Evolutionary conservation across 345 rosid genomes (phyloP), one percentile per base, ranked within the genome.

Genomic region (Trapa bicornis): DNA sequence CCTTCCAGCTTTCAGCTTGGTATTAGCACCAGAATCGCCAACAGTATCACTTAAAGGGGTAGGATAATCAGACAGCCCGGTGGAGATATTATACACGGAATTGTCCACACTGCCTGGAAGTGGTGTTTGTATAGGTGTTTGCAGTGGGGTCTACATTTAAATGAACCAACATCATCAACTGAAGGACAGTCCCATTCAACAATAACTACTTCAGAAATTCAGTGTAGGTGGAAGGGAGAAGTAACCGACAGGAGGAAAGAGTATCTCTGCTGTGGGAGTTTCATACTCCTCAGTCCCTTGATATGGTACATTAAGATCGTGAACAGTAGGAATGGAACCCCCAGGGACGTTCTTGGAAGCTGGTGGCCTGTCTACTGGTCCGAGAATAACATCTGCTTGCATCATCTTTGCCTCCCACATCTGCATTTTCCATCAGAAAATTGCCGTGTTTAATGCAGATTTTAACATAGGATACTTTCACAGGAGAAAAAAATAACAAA

Each of bases 201-300:
- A n/a, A 11, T 10, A 47, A 42, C 4, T 47, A 33, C 29, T 45
- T 10, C 43, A 56, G 65, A 62, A 43, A 22, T 22, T 22, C n/a
- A 67, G 29, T 22, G 29, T 54, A 35, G 43, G 22, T 65, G 42
- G 16, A 56, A 47, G 39, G 36, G 65, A 66, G 53, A 53, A 43
- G 15, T 7, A 15, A 78, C 77, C 77, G 36, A 94, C 99, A 12
- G 97, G 96, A 72, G 99, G 96, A 64, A 91, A 91, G 57, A 91
- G 93, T 70, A 95, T 86, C 65, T 91, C 99, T 68, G 94, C 93
- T 1, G 99, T 95, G 38, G 99, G 99, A 64, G 99, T 95, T 79
- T 95, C 97, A 17, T 84, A 95, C 77, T 95, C 99, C 78, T 95
- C 99, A 0, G 91, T 76, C 64, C 89, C 97, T 72, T 95, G 89